Evolutionary conservation across 306 rosid species (phyloP).

Genomic region (Prunus mira): DNA sequence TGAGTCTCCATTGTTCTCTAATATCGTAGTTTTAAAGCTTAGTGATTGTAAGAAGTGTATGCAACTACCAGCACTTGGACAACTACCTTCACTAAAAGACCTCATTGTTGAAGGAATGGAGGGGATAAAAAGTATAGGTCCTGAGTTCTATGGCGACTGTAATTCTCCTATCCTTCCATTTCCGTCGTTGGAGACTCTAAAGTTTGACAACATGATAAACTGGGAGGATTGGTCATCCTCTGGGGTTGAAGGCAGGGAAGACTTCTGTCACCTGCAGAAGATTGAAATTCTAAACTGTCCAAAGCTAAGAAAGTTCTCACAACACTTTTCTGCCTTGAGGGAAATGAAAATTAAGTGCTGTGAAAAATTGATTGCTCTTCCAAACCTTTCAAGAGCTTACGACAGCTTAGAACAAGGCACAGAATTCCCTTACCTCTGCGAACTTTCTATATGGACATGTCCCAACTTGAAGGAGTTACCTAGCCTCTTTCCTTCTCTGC

Average conservation of each 20-base stretch:
- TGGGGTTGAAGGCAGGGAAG: conserved; percentile 25
- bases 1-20: conserved; percentile 24
- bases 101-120: conserved; percentile 30
- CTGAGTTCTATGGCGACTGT: conserved; percentile 21
- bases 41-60: conserved; percentile 20
- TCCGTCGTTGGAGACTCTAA: conserved; percentile 23
- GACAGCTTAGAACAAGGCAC: not conserved
- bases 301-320: conserved; percentile 25
- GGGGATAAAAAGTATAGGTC: conserved; percentile 9
- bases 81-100: conserved; percentile 27
- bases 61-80: conserved; percentile 33
- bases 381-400: conserved; percentile 4
- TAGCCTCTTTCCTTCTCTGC: conserved; percentile 22
- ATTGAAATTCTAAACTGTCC: conserved; percentile 31
- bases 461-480: conserved; percentile 30
- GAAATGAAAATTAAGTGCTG: conserved; percentile 27
- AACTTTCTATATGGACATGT: conserved; percentile 26
- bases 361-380: conserved; percentile 24
- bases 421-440: conserved; percentile 29
- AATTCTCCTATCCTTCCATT: conserved; percentile 16
- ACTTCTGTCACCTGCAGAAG: conserved; percentile 18
- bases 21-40: conserved; percentile 9
- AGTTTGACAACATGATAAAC: conserved; percentile 27
- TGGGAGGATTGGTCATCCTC: conserved; percentile 34
- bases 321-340: conserved; percentile 20